phyloP scores from a whole-genome alignment of 305 asterid genomes.

The Fraxinus floribunda region DNA sequence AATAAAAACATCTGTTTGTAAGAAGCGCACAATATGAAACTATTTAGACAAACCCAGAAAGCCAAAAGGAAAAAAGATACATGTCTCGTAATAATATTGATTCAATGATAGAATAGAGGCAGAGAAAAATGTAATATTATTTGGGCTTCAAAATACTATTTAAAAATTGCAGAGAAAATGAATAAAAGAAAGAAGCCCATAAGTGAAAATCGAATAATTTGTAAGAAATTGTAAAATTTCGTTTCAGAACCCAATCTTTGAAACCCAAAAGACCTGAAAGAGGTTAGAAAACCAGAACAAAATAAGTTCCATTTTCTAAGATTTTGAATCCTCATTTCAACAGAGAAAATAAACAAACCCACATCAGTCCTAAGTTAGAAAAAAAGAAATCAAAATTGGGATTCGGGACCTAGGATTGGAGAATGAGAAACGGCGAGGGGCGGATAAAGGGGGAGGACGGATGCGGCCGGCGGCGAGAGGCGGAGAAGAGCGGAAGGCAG shows the following conservation, averaged over 20 bases:
- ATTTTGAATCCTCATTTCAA: not conserved
- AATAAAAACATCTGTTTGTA: constrained; percentile 5
- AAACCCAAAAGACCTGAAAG: not conserved
- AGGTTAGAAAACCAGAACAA: not conserved
- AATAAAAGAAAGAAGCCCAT: not conserved
- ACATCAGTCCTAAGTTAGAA: not conserved
- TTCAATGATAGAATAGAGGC: not conserved
- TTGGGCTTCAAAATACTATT: not conserved
- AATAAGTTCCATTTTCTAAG: not conserved
- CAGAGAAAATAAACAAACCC: not conserved
- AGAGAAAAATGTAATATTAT: not conserved
- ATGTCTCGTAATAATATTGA: not conserved
- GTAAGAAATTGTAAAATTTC: not conserved
- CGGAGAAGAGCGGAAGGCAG: constrained; percentile 68
- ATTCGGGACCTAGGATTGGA: constrained; percentile 64
- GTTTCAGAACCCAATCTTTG: not conserved
- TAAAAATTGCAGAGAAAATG: not conserved
- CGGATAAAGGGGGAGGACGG: constrained; percentile 54
- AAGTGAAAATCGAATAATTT: not conserved
- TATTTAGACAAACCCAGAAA: not conserved
- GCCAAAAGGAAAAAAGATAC: constrained; percentile 1
- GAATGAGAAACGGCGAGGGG: constrained; percentile 70
- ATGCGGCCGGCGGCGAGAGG: constrained; percentile 39
- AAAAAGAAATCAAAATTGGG: not conserved
- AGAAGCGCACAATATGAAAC: not conserved